Percentiles rank a stretch among this genome's conserved stretches.
Conservation (phyloP, 2,329 filamentous ascomycete genomes). For the Tolypocladium tundrense region DNA sequence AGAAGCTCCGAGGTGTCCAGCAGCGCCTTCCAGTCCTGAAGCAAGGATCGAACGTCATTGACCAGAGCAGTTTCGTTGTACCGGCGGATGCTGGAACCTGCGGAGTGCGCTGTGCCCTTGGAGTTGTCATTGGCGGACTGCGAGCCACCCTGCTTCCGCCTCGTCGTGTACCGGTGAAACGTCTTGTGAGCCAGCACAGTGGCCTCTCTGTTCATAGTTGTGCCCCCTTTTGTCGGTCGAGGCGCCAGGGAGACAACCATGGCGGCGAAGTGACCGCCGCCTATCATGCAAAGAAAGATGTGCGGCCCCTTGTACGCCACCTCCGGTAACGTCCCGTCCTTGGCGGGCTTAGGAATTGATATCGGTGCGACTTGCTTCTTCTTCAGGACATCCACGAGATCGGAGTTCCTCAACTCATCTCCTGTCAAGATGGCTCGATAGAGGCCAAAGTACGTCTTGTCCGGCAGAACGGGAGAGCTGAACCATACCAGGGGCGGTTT, state of each 20-base stretch:
- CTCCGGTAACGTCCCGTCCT: slow-evolving; percentile 46
- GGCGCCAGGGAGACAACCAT: slow-evolving; percentile 90
- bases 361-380: slow-evolving; percentile 67
- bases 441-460: slow-evolving; percentile 72
- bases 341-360: slow-evolving; percentile 39
- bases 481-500: slow-evolving; percentile 82
- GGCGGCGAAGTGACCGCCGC: slow-evolving; percentile 91
- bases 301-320: slow-evolving; percentile 62
- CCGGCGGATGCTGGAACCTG: slow-evolving; percentile 76
- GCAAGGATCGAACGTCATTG: slow-evolving; percentile 74
- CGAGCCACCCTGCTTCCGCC: slow-evolving; percentile 89
- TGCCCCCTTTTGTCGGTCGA: slow-evolving; percentile 58
- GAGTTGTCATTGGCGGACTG: slow-evolving; percentile 90
- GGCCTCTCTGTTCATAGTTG: slow-evolving; percentile 70
- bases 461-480: slow-evolving; percentile 60
- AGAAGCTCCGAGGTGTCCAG: slow-evolving; percentile 77
- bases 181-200: slow-evolving; percentile 92
- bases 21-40: slow-evolving; percentile 75
- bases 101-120: slow-evolving; percentile 91
- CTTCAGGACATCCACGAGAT: slow-evolving; percentile 57
- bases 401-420: slow-evolving; percentile 52
- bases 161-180: slow-evolving; percentile 93
- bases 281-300: slow-evolving; percentile 97
- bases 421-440: slow-evolving; percentile 74
- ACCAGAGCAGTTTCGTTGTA: slow-evolving; percentile 90